phyloP scores from a whole-genome alignment of 1,284 basidiomycete genomes.

The Hymenochaete sp. region DNA sequence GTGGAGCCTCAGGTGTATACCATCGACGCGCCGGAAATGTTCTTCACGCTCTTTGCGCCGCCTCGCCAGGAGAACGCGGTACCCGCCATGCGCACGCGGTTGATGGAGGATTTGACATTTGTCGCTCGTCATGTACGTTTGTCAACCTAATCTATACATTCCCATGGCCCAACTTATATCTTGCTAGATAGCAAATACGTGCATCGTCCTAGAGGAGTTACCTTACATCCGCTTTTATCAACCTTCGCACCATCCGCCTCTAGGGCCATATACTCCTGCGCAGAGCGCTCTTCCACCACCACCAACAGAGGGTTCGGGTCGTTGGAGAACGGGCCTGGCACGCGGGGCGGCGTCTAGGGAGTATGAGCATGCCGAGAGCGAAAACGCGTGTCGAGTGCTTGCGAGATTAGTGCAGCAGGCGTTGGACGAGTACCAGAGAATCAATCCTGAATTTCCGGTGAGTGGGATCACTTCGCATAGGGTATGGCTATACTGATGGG shows the following conservation, averaged over 20 bases:
- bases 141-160: not conserved
- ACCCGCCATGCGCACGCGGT: slow-evolving; percentile 50
- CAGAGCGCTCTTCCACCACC: slow-evolving; percentile 43
- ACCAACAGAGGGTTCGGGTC: slow-evolving; percentile 40
- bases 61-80: slow-evolving; percentile 60
- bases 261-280: slow-evolving; percentile 76
- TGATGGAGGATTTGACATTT: slow-evolving; percentile 81
- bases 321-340: slow-evolving; percentile 69
- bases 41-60: slow-evolving; percentile 83
- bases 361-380: slow-evolving; percentile 31
- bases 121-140: slow-evolving; percentile 27
- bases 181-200: slow-evolving; percentile 76
- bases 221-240: slow-evolving; percentile 93
- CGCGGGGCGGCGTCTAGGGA: slow-evolving; percentile 54
- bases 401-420: slow-evolving; percentile 76
- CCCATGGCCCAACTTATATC: slow-evolving; percentile 6
- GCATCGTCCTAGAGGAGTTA: slow-evolving; percentile 88
- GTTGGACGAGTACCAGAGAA: slow-evolving; percentile 79
- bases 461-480: slow-evolving; percentile 20
- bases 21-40: slow-evolving; percentile 63
- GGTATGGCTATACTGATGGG: no score
- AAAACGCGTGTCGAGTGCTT: slow-evolving; percentile 69
- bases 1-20: slow-evolving; percentile 81
- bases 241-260: slow-evolving; percentile 73
- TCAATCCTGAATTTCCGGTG: slow-evolving; percentile 80